These are phyloP conservation scores for Vishniacozyma victoriae DNA, from an alignment of 768 basidiomycete species.

Conservation along the genomic window DNA sequence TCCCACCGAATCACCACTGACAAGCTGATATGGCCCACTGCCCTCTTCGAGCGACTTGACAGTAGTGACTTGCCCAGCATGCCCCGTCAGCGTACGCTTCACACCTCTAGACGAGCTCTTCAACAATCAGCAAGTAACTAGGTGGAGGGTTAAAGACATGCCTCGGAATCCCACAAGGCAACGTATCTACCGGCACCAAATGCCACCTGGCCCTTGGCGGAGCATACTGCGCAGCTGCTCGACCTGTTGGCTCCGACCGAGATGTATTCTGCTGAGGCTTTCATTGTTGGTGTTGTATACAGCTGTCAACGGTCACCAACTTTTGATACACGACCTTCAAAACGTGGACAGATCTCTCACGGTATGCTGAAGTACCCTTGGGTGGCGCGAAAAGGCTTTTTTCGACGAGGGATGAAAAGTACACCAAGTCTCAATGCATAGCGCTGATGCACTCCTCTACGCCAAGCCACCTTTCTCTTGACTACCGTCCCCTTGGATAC, in stretches of 20 bases:
- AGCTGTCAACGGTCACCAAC: neutral
- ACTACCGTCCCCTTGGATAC: too few species aligned
- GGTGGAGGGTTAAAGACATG: constrained; percentile 4
- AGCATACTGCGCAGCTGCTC: constrained; percentile 38
- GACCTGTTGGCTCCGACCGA: constrained; percentile 44
- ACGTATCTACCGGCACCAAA: constrained; percentile 58
- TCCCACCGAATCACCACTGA: constrained; percentile 74
- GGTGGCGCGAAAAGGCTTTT: too few species aligned
- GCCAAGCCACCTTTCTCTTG: too few species aligned
- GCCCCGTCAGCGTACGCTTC: constrained; percentile 65
- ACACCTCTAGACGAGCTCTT: constrained; percentile 53
- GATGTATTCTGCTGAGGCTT: constrained; percentile 26
- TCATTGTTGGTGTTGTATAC: neutral
- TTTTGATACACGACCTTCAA: too few species aligned
- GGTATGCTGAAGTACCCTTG: too few species aligned
- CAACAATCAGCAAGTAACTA: neutral
- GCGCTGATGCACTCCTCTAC: too few species aligned
- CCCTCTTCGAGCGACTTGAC: constrained; percentile 62
- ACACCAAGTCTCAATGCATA: too few species aligned
- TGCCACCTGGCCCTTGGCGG: constrained; percentile 50
- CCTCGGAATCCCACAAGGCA: constrained; percentile 60
- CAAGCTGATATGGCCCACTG: constrained; percentile 42
- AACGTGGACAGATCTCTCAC: too few species aligned
- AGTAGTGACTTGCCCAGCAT: constrained; percentile 67
- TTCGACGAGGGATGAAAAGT: too few species aligned